Base-by-base conservation (phyloP, 176 grass and related monocot species). In the Carex cristatella region DNA sequence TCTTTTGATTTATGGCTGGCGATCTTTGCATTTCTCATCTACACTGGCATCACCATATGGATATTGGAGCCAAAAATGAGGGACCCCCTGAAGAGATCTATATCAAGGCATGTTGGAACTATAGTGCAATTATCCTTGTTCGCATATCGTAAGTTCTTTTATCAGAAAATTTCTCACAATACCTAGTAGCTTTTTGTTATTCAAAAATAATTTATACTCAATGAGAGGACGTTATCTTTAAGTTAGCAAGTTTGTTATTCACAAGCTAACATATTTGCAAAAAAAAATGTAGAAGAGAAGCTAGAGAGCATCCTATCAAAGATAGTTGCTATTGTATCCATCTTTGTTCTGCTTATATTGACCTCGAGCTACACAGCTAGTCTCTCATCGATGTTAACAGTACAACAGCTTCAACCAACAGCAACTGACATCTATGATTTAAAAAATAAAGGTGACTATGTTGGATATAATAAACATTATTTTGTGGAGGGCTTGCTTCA, bases 341-440 rank as follows among this genome's bases (percentile, higher is more conserved):
- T 84, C 2, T 68, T 81, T 70, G 32, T 88, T 2, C 85, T 93
- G 18, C 84, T 93, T 10, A 69, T 90, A 56, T 51, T 93, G 67
- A 90, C 83, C 71, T 93, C 91, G 61, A 86, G 91, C 40, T 93
- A 93, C 15, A 90, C 88, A 3, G 91, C 91, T 37, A 90, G 51
- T n/a, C 70, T 93, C 15, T 30, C 86, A 1, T 88, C 88, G 30
- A 90, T 93, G 65, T 59, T 93, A 51, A 93, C 91, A 0, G 73
- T 86, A 35, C 84, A 90, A 28, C 57, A 93, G 5, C 88, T 90
- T 77, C 80, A 86, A 61, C 88, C 91, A 56, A 84, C 83, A 30
- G 65, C 88, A 42, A 86, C 86, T 1, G 66, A 86, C 37, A 48
- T 93, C 5, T 61, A 76, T 38, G 88, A 93, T 23, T 86, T 93